Base-by-base conservation (phyloP, 495 filamentous ascomycete genomes). In the Xylaria longipes region DNA sequence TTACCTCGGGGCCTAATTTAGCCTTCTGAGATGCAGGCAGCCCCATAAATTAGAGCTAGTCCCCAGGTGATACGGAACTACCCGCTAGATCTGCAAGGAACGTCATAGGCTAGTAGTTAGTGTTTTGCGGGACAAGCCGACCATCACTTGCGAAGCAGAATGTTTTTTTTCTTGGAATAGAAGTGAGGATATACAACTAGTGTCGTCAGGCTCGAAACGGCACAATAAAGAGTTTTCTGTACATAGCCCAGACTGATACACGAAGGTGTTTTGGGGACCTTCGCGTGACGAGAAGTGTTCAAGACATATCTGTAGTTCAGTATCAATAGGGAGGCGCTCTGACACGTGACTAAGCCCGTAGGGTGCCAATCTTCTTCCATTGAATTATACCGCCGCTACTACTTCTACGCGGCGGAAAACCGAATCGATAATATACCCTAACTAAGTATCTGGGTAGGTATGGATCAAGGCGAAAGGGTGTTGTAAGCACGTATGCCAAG, bases 1-100 rank as follows among this genome's bases (percentile, higher is more conserved):
- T 50, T 50, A 29, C 50, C 50, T 29, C n/a, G 48, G 8, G 4
- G 9, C 50, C 50, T 54, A 54, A 54, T 29, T 54, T 54, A 54
- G 50, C 45, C 45, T 22, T 48, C 17, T 48, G 12, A n/a, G 3
- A 22, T 45, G 43, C 45, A 48, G 17, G 7, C 45, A 22, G 29
- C 11, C 50, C 50, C n/a, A 41, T 8, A 41, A 41, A 41, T 41
- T 8, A 41, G 39, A 41, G 11, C 39, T 22, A 31, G 5, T 31
- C 52, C 0, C 52, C 52, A n/a, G n/a, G n/a, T 57, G 35, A 33
- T 8, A n/a, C 56, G 57, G 57, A 60, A 60, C 57, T 60, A 60
- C 57, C 57, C 31, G 57, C 2, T 22, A 0, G 33, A 60, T 60
- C 31, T 1, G 17, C 54, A 1, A 15, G 3, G 15, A 27, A 27